These are phyloP conservation scores for Xylaria grammica DNA, from an alignment of 495 filamentous ascomycete species.

Conservation along the genomic window DNA sequence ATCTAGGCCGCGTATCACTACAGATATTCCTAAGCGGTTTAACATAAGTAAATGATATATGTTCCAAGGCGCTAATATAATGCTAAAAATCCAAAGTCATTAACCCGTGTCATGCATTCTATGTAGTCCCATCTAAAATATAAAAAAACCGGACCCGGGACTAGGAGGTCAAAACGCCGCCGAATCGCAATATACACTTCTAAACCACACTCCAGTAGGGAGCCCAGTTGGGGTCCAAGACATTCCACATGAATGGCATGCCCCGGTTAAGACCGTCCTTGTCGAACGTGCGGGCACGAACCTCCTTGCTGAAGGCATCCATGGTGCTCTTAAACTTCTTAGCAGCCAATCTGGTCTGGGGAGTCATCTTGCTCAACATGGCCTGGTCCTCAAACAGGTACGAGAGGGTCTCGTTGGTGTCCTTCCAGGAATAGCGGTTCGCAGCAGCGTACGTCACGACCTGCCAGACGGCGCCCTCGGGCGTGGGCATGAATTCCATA, in stretches of 20 bases:
- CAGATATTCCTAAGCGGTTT: too few species aligned
- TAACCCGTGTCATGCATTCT: not conserved
- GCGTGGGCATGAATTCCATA: constrained; percentile 35
- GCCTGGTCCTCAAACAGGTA: constrained; percentile 38
- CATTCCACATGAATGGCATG: constrained; percentile 48
- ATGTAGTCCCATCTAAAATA: not conserved
- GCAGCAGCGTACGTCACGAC: constrained; percentile 24
- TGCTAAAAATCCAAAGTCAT: too few species aligned
- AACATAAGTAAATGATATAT: too few species aligned
- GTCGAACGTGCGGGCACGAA: constrained; percentile 38
- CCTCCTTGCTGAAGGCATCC: constrained; percentile 32
- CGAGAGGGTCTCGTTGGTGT: constrained; percentile 32
- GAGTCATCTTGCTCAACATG: constrained; percentile 30
- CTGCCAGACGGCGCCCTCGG: constrained; percentile 19
- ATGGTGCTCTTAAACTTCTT: constrained; percentile 29
- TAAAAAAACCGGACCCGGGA: not conserved
- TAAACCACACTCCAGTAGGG: constrained; percentile 27
- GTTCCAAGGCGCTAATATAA: too few species aligned
- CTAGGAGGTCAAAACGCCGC: not conserved
- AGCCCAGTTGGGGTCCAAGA: constrained; percentile 35
- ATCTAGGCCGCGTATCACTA: too few species aligned
- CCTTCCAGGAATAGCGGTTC: constrained; percentile 22
- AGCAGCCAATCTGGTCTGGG: constrained; percentile 24
- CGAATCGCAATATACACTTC: not conserved
- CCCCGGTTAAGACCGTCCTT: constrained; percentile 39